Evolutionary conservation across 768 basidiomycete species (phyloP).

Genomic region (Podaxis pistillaris): DNA sequence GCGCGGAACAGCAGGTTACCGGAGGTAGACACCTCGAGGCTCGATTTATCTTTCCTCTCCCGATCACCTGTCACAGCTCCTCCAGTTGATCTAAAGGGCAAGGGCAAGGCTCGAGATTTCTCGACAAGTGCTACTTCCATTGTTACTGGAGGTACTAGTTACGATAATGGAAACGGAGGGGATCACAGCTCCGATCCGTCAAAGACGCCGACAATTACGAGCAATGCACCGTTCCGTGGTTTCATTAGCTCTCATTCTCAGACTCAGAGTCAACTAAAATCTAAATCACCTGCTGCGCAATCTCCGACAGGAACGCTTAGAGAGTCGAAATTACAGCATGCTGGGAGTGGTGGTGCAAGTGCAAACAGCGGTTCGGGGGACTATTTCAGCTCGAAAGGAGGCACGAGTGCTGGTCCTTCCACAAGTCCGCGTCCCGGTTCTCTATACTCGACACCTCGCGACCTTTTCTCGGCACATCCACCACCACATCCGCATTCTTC

Average conservation of each 20-base stretch:
- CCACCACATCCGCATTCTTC: neutral
- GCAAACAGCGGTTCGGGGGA: neutral
- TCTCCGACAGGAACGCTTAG: constrained; percentile 11
- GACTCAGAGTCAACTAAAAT: neutral
- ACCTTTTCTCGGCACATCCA: neutral
- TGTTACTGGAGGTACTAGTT: constrained; percentile 17
- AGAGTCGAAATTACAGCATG: constrained; percentile 3
- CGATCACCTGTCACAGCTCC: neutral
- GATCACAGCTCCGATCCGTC: constrained; percentile 4
- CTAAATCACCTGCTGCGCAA: neutral
- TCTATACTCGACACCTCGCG: neutral
- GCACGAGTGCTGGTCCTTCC: neutral
- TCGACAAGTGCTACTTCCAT: neutral
- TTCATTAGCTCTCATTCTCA: neutral
- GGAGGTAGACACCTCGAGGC: constrained; percentile 27
- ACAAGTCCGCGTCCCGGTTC: neutral
- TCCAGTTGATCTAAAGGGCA: constrained; percentile 22
- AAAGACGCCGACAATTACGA: constrained; percentile 13
- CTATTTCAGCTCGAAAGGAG: constrained; percentile 6
- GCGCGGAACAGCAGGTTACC: constrained; percentile 15
- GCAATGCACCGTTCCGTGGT: neutral
- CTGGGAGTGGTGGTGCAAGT: neutral
- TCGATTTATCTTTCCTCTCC: constrained; percentile 30
- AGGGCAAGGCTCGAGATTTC: constrained; percentile 19
- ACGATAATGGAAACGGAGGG: neutral